Evolutionary conservation across 495 filamentous ascomycete genomes (phyloP), one percentile per base, ranked within the genome.

Genomic region (Aspergillus nanangensis): DNA sequence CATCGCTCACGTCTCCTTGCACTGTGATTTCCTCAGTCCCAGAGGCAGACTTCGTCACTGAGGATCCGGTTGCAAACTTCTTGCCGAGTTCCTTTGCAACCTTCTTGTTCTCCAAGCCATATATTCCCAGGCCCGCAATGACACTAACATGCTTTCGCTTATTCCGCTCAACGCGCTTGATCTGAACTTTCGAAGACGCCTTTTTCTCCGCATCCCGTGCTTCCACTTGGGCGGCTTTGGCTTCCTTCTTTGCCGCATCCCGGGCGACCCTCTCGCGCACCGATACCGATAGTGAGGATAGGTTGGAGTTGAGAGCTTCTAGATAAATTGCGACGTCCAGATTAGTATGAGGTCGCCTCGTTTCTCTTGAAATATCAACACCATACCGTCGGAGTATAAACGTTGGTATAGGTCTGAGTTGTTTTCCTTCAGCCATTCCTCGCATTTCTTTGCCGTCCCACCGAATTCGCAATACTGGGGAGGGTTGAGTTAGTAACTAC

Each of bases 401-500:
- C 69, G 72, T 39, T 76, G 64, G 63, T 95, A 90, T 65, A 96
- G 66, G 33, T 78, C 72, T 1, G 84, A 78, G 47, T 95, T 75
- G 33, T 78, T 72, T 36, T 86, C 81, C 55, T 90, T 76, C 9
- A 98, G 77, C 93, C 93, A 98, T 62, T 96, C 88, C 61, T 91
- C 85, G 66, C 93, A 98, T 73, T 95, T 96, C 69, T 89, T 94
- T n/a, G 86, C 81, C n/a, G 91, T 96, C 41, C 87, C 91, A 57
- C 93, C 92, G 65, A 96, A 97, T 69, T 97, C 94, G 71, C 93
- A 98, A 69, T 96, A 98, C 93, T 98, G 69, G 57, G 56, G 40
- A 24, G 19, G 13, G 17, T 23, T 32, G 19, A 8, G 14, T 18
- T 21, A 44, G 17, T 33, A 5, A 21, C 2, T n/a, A n/a, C n/a